These are phyloP conservation scores for Solidago caesia DNA, from an alignment of 129 eudicot genomes.

Conservation along the genomic window DNA sequence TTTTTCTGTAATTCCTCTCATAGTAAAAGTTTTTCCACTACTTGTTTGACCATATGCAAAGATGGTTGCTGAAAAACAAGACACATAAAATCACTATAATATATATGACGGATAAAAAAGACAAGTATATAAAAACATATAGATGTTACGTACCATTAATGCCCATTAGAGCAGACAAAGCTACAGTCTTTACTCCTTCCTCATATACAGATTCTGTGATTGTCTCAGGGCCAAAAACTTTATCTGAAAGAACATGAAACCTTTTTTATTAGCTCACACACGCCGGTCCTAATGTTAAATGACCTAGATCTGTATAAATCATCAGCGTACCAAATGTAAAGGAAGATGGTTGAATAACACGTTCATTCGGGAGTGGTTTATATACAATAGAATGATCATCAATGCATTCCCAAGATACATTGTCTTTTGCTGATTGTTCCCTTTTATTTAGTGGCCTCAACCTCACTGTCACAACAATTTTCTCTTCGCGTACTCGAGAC, in stretches of 20 bases:
- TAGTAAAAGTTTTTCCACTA: constrained; percentile 94
- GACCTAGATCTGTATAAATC: background rate
- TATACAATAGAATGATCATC: constrained; percentile 77
- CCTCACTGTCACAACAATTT: constrained; percentile 87
- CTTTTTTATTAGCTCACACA: background rate
- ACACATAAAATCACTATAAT: constrained; percentile 2
- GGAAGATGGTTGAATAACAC: constrained; percentile 56
- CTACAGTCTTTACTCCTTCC: constrained; percentile 90
- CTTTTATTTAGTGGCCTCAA: constrained; percentile 83
- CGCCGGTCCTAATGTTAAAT: background rate
- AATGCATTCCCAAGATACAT: constrained; percentile 81
- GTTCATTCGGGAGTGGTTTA: constrained; percentile 60
- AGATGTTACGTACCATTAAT: constrained; percentile 61
- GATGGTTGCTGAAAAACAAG: constrained; percentile 70
- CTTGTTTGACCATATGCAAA: constrained; percentile 99
- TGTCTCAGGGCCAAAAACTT: constrained; percentile 80
- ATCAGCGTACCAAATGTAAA: constrained; percentile 69
- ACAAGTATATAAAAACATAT: background rate
- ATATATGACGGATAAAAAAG: background rate
- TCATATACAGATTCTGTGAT: constrained; percentile 76
- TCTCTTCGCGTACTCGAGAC: constrained; percentile 70
- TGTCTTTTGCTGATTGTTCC: constrained; percentile 75
- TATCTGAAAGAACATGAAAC: constrained; percentile 49
- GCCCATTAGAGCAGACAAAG: constrained; percentile 92
- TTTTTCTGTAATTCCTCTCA: constrained; percentile 96